Conservation (phyloP, 345 rosid genomes). For the Geranium rotundifolium region DNA sequence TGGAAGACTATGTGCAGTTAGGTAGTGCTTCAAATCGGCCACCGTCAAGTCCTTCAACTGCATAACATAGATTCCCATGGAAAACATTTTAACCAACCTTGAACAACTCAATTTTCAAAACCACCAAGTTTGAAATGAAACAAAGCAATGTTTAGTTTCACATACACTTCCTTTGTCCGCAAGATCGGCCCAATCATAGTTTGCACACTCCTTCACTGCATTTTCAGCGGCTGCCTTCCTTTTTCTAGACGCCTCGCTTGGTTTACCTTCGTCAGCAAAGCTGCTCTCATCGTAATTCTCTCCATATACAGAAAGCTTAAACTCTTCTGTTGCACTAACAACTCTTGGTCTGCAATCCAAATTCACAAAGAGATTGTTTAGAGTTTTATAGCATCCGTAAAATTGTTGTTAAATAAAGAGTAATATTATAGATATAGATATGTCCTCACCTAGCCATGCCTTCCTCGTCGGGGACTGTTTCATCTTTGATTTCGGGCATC, state of each 20-base stretch:
- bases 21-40: slow-evolving; percentile 52
- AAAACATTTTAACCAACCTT: too few species aligned
- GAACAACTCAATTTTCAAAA: too few species aligned
- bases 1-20: slow-evolving; percentile 51
- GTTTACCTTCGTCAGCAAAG: slow-evolving; percentile 26
- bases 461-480: slow-evolving; percentile 82
- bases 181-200: slow-evolving; percentile 58
- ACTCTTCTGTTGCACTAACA: slow-evolving; percentile 57
- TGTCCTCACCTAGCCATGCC: slow-evolving; percentile 57
- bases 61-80: slow-evolving; percentile 3
- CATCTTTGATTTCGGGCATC: slow-evolving; percentile 55
- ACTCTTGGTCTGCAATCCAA: slow-evolving; percentile 41
- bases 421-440: background rate
- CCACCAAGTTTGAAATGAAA: background rate
- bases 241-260: slow-evolving; percentile 42
- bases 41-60: slow-evolving; percentile 86
- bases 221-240: slow-evolving; percentile 46
- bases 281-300: slow-evolving; percentile 45
- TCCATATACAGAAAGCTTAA: slow-evolving; percentile 67
- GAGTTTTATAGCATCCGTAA: background rate
- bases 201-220: slow-evolving; percentile 32
- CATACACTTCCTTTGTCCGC: slow-evolving; percentile 64
- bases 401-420: too few species aligned
- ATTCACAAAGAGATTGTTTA: slow-evolving; percentile 1
- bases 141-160: slow-evolving; percentile 3